Evolutionary conservation across 2,329 filamentous ascomycete species (phyloP), one percentile per base, ranked within the genome.

Genomic region (Aspergillus brunneoviolaceus): DNA sequence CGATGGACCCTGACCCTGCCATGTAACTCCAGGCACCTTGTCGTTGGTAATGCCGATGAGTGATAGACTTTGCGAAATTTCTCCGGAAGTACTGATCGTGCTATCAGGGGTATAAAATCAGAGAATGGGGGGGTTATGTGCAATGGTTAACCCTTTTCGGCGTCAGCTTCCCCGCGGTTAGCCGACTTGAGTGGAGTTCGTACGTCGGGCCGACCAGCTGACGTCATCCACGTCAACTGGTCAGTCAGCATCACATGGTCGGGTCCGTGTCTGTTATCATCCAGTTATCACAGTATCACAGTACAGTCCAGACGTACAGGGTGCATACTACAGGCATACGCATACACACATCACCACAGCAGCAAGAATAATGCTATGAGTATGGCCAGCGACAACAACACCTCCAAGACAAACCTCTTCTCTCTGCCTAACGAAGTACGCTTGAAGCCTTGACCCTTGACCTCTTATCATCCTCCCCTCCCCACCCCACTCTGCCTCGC

Each of bases 401-500:
- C 39, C 39, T 42, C 61, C 16, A 35, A 42, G n/a, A 62, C 60
- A 9, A 60, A 64, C 39, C 55, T 72, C 42, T 67, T 68, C 63
- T 70, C 68, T 49, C 68, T 76, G 6, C 74, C 74, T 14, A 76
- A 75, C 55, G 74, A 76, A 68, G 74, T 75, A 69, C 42, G 51
- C 16, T n/a, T 23, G 47, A 39, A 49, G 11, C 33, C 33, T 14
- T 16, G 33, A 48, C 25, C 33, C 33, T 14, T 16, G 33, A 48
- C 25, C 31, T 19, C 35, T 19, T 48, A 19, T 23, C 19, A 9
- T 12, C 21, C 14, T 12, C 14, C 33, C 33, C 33, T 12, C 25
- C 25, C 5, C 6, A 23, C 51, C 33, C 33, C 33, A 35, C 33
- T 5, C 7, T 19, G 9, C 1, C 50, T 54, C 11, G 53, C 53